Percentiles rank a stretch among this genome's conserved stretches.
Evolutionary conservation across 1,139 yeast species (phyloP).

Genomic region (Pichia sp.): DNA sequence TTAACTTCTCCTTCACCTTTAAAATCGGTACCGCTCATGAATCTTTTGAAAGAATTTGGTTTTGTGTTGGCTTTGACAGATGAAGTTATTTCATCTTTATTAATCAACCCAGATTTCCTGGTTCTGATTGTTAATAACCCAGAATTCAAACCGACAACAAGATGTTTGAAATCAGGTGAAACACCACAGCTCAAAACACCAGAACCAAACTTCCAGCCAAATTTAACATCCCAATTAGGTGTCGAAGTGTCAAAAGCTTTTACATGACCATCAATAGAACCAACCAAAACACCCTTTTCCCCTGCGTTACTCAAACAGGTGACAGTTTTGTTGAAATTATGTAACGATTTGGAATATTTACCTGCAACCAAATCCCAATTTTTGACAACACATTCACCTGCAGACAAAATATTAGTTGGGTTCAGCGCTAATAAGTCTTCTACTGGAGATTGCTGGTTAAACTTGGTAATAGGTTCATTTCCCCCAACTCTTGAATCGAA

Average conservation of each 20-base stretch:
- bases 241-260: slow-evolving; percentile 80
- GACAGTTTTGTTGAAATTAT: slow-evolving; percentile 88
- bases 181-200: slow-evolving; percentile 87
- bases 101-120: slow-evolving; percentile 40
- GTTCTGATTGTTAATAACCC: slow-evolving; percentile 88
- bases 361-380: slow-evolving; percentile 91
- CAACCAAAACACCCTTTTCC: slow-evolving; percentile 75
- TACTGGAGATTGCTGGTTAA: slow-evolving; percentile 66
- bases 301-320: slow-evolving; percentile 70
- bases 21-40: slow-evolving; percentile 89
- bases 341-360: slow-evolving; percentile 50
- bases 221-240: slow-evolving; percentile 78
- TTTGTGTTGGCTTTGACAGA: slow-evolving; percentile 2
- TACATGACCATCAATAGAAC: slow-evolving; percentile 95
- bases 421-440: slow-evolving; percentile 80
- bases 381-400: slow-evolving; percentile 84
- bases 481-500: slow-evolving; percentile 69
- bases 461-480: slow-evolving; percentile 37
- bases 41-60: slow-evolving; percentile 44
- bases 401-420: slow-evolving; percentile 70
- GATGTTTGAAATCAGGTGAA: slow-evolving; percentile 82
- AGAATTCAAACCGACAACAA: slow-evolving; percentile 89
- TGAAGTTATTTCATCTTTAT: no score
- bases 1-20: slow-evolving; percentile 82
- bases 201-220: slow-evolving; percentile 96